These are phyloP conservation scores for Phytophthora citricola DNA, from an alignment of 352 stramenopile genomes.

Conservation along the genomic window DNA sequence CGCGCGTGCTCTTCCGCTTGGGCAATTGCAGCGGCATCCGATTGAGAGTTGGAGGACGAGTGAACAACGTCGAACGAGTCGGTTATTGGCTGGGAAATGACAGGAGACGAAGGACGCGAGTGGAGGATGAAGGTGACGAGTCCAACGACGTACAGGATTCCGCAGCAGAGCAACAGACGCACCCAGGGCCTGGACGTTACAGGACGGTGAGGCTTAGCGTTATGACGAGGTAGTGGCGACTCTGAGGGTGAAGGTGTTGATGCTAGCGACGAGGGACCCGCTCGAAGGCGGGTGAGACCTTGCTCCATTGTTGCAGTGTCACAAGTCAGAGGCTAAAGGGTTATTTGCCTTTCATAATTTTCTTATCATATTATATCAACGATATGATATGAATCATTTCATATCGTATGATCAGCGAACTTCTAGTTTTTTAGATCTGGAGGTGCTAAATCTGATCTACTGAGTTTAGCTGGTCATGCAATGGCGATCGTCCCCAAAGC, in stretches of 20 bases:
- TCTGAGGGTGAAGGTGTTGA: not conserved
- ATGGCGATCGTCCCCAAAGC: slow-evolving; percentile 20
- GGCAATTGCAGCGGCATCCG: slow-evolving; percentile 18
- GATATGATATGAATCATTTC: too few species aligned
- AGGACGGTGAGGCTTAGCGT: not conserved
- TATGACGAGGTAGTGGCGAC: slow-evolving; percentile 17
- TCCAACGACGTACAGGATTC: slow-evolving; percentile 21
- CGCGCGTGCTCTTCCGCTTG: slow-evolving; percentile 49
- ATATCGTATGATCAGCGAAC: not conserved
- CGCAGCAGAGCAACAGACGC: slow-evolving; percentile 19
- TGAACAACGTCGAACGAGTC: not conserved
- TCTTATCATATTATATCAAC: too few species aligned
- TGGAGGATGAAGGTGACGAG: slow-evolving; percentile 18
- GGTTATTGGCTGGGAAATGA: not conserved
- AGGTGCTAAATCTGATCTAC: too few species aligned
- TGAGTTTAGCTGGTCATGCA: slow-evolving; percentile 4
- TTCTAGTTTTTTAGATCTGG: not conserved
- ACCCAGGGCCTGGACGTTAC: slow-evolving; percentile 3
- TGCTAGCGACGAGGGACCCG: not conserved
- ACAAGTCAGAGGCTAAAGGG: too few species aligned
- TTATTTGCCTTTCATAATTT: too few species aligned
- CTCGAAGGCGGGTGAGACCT: slow-evolving; percentile 12
- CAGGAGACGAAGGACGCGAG: not conserved
- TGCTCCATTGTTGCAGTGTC: slow-evolving; percentile 13
- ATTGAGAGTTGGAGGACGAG: slow-evolving; percentile 11